These are phyloP conservation scores for Kodamaea laetipori DNA, from an alignment of 805 yeast species.

Conservation along the genomic window DNA sequence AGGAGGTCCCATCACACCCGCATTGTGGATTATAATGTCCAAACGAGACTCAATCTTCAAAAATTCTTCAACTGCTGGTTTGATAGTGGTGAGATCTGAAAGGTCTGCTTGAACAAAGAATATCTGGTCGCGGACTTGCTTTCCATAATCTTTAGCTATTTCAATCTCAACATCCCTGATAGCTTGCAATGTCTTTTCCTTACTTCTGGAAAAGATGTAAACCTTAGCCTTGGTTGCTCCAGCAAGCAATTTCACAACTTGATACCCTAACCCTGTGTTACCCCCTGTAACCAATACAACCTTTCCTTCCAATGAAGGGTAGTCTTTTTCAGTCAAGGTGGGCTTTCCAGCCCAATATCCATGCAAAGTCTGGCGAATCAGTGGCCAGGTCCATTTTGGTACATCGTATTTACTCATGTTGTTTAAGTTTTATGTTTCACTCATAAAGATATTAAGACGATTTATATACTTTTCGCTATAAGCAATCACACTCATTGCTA, in stretches of 20 bases:
- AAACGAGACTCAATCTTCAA: constrained; percentile 15
- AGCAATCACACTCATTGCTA: too few relatives aligned
- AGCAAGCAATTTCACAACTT: constrained; percentile 31
- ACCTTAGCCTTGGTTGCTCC: constrained; percentile 33
- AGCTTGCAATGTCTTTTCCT: constrained; percentile 30
- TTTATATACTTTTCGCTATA: too few relatives aligned
- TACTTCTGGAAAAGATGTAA: constrained; percentile 38
- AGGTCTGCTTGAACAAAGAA: constrained; percentile 14
- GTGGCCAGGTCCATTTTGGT: constrained; percentile 9
- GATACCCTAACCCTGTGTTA: constrained; percentile 37
- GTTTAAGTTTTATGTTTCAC: too few relatives aligned
- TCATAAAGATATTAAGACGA: too few relatives aligned
- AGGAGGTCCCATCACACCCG: constrained; percentile 42
- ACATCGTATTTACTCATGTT: constrained; percentile 2
- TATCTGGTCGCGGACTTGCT: constrained; percentile 10
- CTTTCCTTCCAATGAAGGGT: constrained; percentile 40
- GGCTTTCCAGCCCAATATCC: constrained; percentile 20
- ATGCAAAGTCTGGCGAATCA: constrained; percentile 1
- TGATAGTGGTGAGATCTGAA: constrained; percentile 15
- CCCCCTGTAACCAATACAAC: constrained; percentile 43
- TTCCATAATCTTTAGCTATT: constrained; percentile 20
- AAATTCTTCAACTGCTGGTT: constrained; percentile 30
- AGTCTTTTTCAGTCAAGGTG: constrained; percentile 27
- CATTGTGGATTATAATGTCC: constrained; percentile 28
- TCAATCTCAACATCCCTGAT: constrained; percentile 28